A percentile compares a stretch with the other conserved stretches of the same genome.
Evolutionary conservation across 2,329 filamentous ascomycete genomes (phyloP).

Genomic region (Ophiognomonia clavigignenti-juglandacearum): DNA sequence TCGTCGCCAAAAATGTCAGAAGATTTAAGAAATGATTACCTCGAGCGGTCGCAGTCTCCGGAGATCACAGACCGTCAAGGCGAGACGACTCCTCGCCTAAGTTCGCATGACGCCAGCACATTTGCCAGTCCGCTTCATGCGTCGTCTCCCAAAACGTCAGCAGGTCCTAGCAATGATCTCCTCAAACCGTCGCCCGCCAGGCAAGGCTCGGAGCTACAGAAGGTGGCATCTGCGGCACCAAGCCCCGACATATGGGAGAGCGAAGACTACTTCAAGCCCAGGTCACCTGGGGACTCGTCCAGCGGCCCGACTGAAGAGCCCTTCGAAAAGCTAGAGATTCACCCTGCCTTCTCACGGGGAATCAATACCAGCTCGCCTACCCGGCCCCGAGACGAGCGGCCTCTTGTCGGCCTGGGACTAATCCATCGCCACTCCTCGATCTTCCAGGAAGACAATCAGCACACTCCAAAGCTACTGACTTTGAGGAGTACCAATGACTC

Average conservation of each 20-base stretch:
- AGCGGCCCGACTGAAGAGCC: not conserved
- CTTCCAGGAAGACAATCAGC: constrained; percentile 24
- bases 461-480: constrained; percentile 27
- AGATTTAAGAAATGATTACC: too few species aligned
- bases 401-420: constrained; percentile 23
- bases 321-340: constrained; percentile 19
- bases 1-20: too few species aligned
- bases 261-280: constrained; percentile 23
- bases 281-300: constrained; percentile 11
- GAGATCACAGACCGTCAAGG: not conserved
- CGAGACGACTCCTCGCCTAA: not conserved
- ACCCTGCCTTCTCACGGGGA: constrained; percentile 19
- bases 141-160: not conserved
- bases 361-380: constrained; percentile 13
- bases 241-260: constrained; percentile 21
- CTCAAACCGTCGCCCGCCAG: not conserved
- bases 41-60: too few species aligned
- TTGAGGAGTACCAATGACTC: constrained; percentile 19
- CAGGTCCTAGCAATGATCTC: not conserved
- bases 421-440: constrained; percentile 24
- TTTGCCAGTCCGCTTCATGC: too few species aligned
- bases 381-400: constrained; percentile 13
- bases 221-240: constrained; percentile 10
- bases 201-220: constrained; percentile 18
- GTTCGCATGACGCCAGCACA: not conserved